Evolutionary conservation across 345 rosid species (phyloP).

Genomic region (Bruguiera parviflora): DNA sequence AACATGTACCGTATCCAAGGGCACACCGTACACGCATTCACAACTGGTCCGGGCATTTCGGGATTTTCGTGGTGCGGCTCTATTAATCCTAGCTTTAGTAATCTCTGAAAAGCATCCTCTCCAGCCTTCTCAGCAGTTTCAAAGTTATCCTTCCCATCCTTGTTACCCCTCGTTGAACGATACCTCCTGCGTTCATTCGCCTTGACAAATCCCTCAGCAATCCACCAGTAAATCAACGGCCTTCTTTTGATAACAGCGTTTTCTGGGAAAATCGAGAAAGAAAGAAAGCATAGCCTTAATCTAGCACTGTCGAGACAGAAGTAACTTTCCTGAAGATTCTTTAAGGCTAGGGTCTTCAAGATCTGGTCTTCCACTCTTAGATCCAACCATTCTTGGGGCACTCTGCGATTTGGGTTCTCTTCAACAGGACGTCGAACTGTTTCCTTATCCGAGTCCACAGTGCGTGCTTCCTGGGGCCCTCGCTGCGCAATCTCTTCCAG

Average conservation of each 20-base stretch:
- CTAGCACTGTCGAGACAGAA: not conserved
- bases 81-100: slow-evolving; percentile 5
- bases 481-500: not conserved
- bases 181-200: not conserved
- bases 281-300: slow-evolving; percentile 7
- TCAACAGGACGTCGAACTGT: not conserved
- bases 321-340: not conserved
- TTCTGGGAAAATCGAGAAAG: not conserved
- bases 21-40: slow-evolving; percentile 13
- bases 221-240: slow-evolving; percentile 24
- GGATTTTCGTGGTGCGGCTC: not conserved
- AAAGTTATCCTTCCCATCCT: not conserved
- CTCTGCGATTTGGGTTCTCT: not conserved
- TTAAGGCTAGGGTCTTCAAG: not conserved
- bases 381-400: not conserved
- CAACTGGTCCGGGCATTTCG: not conserved
- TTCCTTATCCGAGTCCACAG: not conserved
- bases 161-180: too few relatives aligned
- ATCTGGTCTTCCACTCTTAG: not conserved
- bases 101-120: slow-evolving; percentile 6
- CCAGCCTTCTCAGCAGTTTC: slow-evolving; percentile 14
- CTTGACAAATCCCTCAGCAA: slow-evolving; percentile 13
- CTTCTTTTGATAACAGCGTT: slow-evolving; percentile 3
- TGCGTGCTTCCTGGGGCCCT: not conserved
- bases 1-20: slow-evolving; percentile 15